Base-by-base conservation (phyloP, 768 basidiomycete genomes). In the Lentinula detonsa region DNA sequence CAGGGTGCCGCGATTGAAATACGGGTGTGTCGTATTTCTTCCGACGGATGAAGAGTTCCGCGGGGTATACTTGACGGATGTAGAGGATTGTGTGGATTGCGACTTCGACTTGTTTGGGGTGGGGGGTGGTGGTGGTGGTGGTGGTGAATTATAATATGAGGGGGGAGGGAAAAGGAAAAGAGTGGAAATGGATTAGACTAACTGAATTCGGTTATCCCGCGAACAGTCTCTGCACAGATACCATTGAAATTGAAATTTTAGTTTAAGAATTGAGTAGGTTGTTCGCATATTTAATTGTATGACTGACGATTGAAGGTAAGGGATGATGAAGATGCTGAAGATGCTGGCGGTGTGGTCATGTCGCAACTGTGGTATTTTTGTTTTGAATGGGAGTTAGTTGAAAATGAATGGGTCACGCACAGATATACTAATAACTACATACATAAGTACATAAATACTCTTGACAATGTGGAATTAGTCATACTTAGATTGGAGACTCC, bases 71-170 rank as follows among this genome's bases (percentile, higher is more conserved):
- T 65, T 91, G 88, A 18, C 96, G 87, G 33, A 94, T 85, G 68
- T 92, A 97, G 5, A 98, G 82, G 63, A 98, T 93, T 3, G 88
- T 88, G 69, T 98, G 95, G 62, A 97, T 87, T 9, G 92, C 91
- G 34, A 95, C 91, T 70, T 98, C 96, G 66, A 98, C 96, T 98
- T 23, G 23, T n/a, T n/a, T 23, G 23, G 23, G 23, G 68, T 39
- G 15, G 50, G n/a, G n/a, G n/a, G n/a, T n/a, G n/a, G n/a, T n/a
- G n/a, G n/a, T n/a, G n/a, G n/a, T n/a, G n/a, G n/a, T n/a, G n/a
- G n/a, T n/a, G n/a, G n/a, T n/a, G n/a, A n/a, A 37, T 40, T 39
- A 34, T 5, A n/a, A 23, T 1, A 18, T 31, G 35, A 42, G 5
- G 34, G 35, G 33, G 21, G 35, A 42, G 5, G 34, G 35, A 18